Evolutionary conservation across 225 moss, liverwort and hornwort genomes (phyloP).

Genomic region (Thuidium tamariscinum): DNA sequence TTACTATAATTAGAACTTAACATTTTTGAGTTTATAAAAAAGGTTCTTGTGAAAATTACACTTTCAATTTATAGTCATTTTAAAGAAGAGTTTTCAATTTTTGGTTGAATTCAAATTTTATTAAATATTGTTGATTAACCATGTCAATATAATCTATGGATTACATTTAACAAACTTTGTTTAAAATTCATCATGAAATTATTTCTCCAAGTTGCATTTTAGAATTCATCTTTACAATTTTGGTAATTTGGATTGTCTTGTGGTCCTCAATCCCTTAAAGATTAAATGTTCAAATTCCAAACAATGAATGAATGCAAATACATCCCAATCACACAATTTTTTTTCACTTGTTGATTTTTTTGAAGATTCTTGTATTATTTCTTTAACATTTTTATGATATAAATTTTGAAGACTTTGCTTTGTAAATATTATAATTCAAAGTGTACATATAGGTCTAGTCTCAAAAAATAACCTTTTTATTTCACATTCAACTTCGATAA

Average conservation of each 20-base stretch:
- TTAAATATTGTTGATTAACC: neutral
- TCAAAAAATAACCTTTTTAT: no score
- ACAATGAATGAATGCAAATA: rapidly evolving
- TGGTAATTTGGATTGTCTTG: rapidly evolving
- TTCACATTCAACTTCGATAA: no score
- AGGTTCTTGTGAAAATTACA: neutral
- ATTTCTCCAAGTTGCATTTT: neutral
- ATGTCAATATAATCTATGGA: rapidly evolving
- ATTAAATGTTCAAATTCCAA: neutral
- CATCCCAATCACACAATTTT: neutral
- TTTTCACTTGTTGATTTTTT: no score
- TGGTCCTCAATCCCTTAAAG: neutral
- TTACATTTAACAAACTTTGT: neutral
- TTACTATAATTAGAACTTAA: neutral
- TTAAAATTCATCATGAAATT: neutral
- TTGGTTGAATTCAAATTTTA: neutral
- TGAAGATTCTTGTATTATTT: no score
- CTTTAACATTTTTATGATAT: no score
- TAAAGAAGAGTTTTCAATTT: neutral
- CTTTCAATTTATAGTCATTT: neutral
- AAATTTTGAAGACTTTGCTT: no score
- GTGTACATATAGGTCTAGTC: no score
- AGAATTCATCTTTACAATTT: neutral
- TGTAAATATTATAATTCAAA: no score
- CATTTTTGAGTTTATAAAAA: neutral